Base-by-base conservation (phyloP, 1,139 yeast species). In the Scheffersomyces quercinus region DNA sequence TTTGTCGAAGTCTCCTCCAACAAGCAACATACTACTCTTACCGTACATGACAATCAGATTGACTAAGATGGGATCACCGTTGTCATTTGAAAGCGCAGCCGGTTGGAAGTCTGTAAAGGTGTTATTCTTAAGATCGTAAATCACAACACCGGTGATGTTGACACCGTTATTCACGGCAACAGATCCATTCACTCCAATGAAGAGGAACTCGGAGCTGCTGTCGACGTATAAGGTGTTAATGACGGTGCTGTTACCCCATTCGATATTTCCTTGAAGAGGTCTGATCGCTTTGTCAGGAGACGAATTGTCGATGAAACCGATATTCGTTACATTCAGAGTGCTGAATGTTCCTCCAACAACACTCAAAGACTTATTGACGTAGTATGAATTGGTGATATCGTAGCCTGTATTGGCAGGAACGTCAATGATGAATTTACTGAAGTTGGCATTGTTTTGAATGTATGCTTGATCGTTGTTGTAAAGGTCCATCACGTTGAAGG, bases 1-100 rank as follows among this genome's bases (percentile, higher is more conserved):
- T 31, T 70, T 63, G 28, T 74, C 75, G 56, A 88, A 88, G 38
- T 81, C 72, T 15, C 99, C 99, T 39, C 88, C 96, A 9, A 88
- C 86, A 33, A 89, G 70, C 14, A 90, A 61, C 20, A 76, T 71
- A 20, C 73, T 60, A 7, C 72, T 72, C 28, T 68, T 65, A 30
- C 81, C 83, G 49, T 79, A 75, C 44, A 75, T 70, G 2, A 77
- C 80, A 47, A 88, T 64, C 2, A 85, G 64, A 44, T 77, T 79
- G 7, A 88, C 78, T 34, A 59, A 53, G 3, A 78, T 68, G 11
- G 62, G 35, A 20, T 53, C 39, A 46, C 57, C 63, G 51, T 57
- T 48, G 44, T 50, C 48, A 11, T 53, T 58, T 3, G 70, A 58
- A 33, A 76, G 63, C 35, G 57, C 63, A 0, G 79, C 72, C 5